phyloP scores from a whole-genome alignment of 148 eudicot genomes.

The Polygonum maritimum region DNA sequence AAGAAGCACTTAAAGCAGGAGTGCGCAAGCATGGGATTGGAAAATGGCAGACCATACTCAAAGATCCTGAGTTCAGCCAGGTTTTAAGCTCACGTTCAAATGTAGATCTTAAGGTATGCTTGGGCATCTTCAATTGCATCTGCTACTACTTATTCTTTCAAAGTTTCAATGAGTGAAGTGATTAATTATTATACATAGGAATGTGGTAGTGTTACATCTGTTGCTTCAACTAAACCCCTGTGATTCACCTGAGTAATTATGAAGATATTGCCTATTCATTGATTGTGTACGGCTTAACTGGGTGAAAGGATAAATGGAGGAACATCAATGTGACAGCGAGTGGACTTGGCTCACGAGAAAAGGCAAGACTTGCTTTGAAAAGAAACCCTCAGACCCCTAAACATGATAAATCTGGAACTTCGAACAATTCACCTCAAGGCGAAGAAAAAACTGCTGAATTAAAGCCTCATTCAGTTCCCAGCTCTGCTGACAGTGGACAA shows the following conservation, averaged over 20 bases:
- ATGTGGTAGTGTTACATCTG: neutral
- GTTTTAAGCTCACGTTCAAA: slow-evolving; percentile 70
- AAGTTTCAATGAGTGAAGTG: neutral
- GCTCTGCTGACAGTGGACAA: slow-evolving; percentile 20
- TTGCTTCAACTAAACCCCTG: neutral
- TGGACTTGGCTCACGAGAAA: slow-evolving; percentile 74
- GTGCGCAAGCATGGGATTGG: slow-evolving; percentile 73
- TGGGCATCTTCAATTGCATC: neutral
- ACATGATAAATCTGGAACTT: slow-evolving; percentile 27
- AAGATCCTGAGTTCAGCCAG: slow-evolving; percentile 67
- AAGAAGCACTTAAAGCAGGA: slow-evolving; percentile 91
- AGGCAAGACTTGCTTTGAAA: slow-evolving; percentile 47
- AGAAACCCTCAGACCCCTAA: slow-evolving; percentile 29
- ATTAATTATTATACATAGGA: neutral
- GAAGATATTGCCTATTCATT: neutral
- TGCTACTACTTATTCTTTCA: neutral
- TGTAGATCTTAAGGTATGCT: slow-evolving; percentile 79
- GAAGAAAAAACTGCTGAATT: slow-evolving; percentile 27
- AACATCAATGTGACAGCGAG: slow-evolving; percentile 62
- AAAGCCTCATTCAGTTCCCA: slow-evolving; percentile 13
- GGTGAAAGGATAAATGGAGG: slow-evolving; percentile 83
- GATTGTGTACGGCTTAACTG: neutral
- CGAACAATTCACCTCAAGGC: slow-evolving; percentile 17
- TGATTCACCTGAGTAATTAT: neutral
- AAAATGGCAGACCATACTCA: slow-evolving; percentile 86